Percentiles rank a stretch among this genome's conserved stretches.
phyloP scores from a whole-genome alignment of 2,329 filamentous ascomycete species.

The Trichoderma arundinaceum region DNA sequence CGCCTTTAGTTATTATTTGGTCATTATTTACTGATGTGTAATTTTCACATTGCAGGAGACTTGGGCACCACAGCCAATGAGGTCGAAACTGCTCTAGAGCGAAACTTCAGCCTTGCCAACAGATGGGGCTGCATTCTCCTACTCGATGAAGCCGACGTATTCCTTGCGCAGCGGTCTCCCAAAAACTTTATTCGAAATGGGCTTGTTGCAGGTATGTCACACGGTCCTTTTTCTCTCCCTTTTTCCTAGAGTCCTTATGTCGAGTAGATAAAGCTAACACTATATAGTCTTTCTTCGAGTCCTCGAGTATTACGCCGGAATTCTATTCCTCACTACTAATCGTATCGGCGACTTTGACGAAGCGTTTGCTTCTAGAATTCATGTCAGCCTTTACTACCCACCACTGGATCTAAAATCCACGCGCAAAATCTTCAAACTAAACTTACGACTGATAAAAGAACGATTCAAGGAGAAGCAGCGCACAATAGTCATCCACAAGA shows the following conservation, averaged over 20 bases:
- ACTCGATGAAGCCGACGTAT: slow-evolving; percentile 42
- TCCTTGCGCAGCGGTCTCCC: slow-evolving; percentile 37
- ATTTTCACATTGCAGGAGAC: slow-evolving; percentile 29
- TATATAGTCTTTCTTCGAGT: slow-evolving; percentile 44
- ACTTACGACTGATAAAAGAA: slow-evolving; percentile 36
- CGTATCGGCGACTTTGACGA: slow-evolving; percentile 46
- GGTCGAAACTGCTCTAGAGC: slow-evolving; percentile 45
- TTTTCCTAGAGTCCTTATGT: not conserved
- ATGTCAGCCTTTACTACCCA: slow-evolving; percentile 43
- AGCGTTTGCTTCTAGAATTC: slow-evolving; percentile 46
- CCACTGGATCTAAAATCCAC: slow-evolving; percentile 4
- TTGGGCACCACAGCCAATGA: slow-evolving; percentile 11
- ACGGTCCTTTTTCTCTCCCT: not conserved
- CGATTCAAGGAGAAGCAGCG: slow-evolving; percentile 17
- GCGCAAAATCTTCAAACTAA: slow-evolving; percentile 32
- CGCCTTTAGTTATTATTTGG: not conserved
- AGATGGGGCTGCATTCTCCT: slow-evolving; percentile 40
- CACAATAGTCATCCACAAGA: not conserved
- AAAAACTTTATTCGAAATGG: slow-evolving; percentile 40
- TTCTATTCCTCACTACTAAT: slow-evolving; percentile 47
- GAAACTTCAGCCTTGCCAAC: slow-evolving; percentile 36
- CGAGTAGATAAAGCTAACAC: not conserved
- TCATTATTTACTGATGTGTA: not conserved
- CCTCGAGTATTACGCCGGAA: slow-evolving; percentile 46
- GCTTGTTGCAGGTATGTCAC: slow-evolving; percentile 40